phyloP scores from a whole-genome alignment of 2,329 filamentous ascomycete genomes.

The Aspergillus hortae region DNA sequence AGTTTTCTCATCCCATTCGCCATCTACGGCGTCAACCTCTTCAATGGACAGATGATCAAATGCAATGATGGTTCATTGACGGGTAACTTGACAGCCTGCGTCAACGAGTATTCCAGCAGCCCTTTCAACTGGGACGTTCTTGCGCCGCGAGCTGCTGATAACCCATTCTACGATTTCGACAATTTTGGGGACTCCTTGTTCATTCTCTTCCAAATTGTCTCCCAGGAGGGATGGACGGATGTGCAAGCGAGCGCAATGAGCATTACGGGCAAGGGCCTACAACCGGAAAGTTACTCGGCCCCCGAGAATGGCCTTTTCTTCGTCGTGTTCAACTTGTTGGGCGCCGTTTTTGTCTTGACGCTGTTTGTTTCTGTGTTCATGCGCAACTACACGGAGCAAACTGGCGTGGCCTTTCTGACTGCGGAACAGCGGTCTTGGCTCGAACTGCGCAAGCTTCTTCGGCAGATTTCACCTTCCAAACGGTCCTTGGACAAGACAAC shows the following conservation, averaged over 20 bases:
- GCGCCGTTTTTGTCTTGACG: conserved; percentile 93
- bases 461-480: conserved; percentile 93
- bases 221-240: conserved; percentile 95
- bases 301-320: conserved; percentile 93
- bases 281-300: conserved; percentile 66
- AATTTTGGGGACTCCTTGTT: conserved; percentile 91
- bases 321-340: conserved; percentile 91
- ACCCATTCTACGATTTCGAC: conserved; percentile 88
- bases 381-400: conserved; percentile 99
- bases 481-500: conserved; percentile 75
- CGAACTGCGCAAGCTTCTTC: conserved; percentile 83
- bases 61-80: conserved; percentile 73
- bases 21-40: conserved; percentile 91
- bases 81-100: conserved; percentile 63
- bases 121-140: conserved; percentile 84
- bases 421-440: conserved; percentile 96
- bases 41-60: conserved; percentile 71
- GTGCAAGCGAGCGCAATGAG: conserved; percentile 82
- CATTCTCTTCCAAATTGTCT: conserved; percentile 97
- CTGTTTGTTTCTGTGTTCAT: conserved; percentile 99
- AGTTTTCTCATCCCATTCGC: conserved; percentile 94
- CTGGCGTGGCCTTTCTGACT: conserved; percentile 91
- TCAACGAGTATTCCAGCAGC: conserved; percentile 73
- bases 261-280: conserved; percentile 71
- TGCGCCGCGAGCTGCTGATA: conserved; percentile 74